phyloP scores from a whole-genome alignment of 257 asterid genomes.

The Solanum lycopersicoides region DNA sequence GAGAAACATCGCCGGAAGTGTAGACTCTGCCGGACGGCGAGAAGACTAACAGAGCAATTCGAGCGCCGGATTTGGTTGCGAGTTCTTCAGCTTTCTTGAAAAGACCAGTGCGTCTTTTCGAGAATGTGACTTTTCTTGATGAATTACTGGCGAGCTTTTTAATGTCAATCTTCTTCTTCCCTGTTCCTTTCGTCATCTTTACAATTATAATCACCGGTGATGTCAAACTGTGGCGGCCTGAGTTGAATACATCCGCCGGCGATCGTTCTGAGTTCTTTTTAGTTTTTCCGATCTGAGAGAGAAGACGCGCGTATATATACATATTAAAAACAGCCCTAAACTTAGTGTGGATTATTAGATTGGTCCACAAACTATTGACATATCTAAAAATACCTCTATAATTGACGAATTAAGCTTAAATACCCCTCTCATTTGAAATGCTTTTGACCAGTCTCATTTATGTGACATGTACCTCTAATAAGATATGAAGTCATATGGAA shows the following conservation, averaged over 20 bases:
- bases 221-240: background rate
- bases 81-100: background rate
- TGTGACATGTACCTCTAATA: too few relatives aligned
- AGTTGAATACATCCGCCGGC: background rate
- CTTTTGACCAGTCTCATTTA: too few relatives aligned
- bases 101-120: background rate
- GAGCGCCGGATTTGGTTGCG: background rate
- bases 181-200: background rate
- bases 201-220: background rate
- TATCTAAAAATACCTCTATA: too few relatives aligned
- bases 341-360: too few relatives aligned
- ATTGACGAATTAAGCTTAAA: too few relatives aligned
- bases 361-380: too few relatives aligned
- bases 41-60: background rate
- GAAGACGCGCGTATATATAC: too few relatives aligned
- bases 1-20: background rate
- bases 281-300: too few relatives aligned
- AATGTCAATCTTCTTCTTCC: background rate
- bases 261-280: too few relatives aligned
- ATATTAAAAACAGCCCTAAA: too few relatives aligned
- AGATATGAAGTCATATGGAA: too few relatives aligned
- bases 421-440: too few relatives aligned
- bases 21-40: background rate
- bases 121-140: background rate
- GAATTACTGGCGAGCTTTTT: background rate